Percentiles rank a stretch among this genome's conserved stretches.
Evolutionary conservation across 495 filamentous ascomycete genomes (phyloP).

Genomic region (Penicillium subrubescens): DNA sequence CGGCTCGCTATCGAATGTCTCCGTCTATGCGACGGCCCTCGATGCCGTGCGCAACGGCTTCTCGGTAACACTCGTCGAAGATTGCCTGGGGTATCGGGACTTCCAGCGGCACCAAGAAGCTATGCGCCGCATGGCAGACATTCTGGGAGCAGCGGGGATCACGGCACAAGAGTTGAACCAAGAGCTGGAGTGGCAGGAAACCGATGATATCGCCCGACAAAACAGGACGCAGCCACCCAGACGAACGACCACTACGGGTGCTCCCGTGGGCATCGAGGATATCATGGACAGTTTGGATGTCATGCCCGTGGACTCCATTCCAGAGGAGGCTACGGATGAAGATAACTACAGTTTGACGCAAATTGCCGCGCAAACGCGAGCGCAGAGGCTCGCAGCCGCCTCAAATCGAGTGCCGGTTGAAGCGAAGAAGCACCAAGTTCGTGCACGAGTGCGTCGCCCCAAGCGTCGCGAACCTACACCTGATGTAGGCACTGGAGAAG

Average conservation of each 20-base stretch:
- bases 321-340: constrained; percentile 23
- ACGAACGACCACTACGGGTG: constrained; percentile 18
- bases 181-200: constrained; percentile 51
- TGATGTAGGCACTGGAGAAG: constrained; percentile 13
- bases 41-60: constrained; percentile 89
- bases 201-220: constrained; percentile 41
- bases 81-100: constrained; percentile 85
- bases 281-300: constrained; percentile 43
- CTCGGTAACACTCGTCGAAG: constrained; percentile 79
- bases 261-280: constrained; percentile 36
- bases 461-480: constrained; percentile 33
- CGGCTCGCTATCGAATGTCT: constrained; percentile 84
- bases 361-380: constrained; percentile 24
- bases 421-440: constrained; percentile 27
- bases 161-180: constrained; percentile 60
- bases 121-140: constrained; percentile 71
- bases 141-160: constrained; percentile 70
- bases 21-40: constrained; percentile 88
- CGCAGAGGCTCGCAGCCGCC: constrained; percentile 15
- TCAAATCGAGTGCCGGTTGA: constrained; percentile 8
- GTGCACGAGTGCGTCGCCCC: constrained; percentile 34
- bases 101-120: constrained; percentile 73
- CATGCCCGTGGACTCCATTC: constrained; percentile 13
- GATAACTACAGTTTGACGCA: constrained; percentile 25
- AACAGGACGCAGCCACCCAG: constrained; percentile 16